These are phyloP conservation scores for Tephrocybe sp. DNA, from an alignment of 768 basidiomycete genomes.

Conservation along the genomic window DNA sequence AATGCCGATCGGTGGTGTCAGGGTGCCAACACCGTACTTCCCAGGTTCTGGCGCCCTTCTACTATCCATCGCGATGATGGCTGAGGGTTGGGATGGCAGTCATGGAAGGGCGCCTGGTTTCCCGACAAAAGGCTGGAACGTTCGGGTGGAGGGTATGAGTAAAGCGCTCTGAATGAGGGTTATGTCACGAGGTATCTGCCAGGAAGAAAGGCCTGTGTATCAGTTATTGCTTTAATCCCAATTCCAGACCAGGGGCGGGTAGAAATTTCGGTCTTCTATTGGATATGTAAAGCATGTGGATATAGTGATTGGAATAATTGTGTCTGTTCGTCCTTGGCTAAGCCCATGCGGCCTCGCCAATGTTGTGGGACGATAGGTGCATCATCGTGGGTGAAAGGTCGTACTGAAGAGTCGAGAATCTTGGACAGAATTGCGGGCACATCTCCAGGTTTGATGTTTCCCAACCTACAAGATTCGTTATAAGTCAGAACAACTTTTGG, in stretches of 20 bases:
- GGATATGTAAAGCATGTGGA: constrained; percentile 20
- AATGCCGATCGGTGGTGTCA: constrained; percentile 55
- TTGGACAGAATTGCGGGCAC: constrained; percentile 52
- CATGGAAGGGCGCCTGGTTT: constrained; percentile 25
- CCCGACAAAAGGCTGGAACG: constrained; percentile 27
- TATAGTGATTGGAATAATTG: constrained; percentile 22
- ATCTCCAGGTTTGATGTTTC: constrained; percentile 54
- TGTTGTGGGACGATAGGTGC: constrained; percentile 42
- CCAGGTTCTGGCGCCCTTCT: constrained; percentile 54
- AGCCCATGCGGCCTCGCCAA: constrained; percentile 75
- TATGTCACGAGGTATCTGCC: no score
- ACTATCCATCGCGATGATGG: constrained; percentile 56
- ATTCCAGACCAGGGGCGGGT: no score
- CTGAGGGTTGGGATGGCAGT: constrained; percentile 51
- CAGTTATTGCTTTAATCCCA: no score
- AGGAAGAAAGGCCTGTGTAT: no score
- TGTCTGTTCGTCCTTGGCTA: constrained; percentile 53
- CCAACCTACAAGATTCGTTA: constrained; percentile 58
- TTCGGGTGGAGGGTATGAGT: constrained; percentile 20
- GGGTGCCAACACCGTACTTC: constrained; percentile 58
- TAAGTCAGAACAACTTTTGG: neutral
- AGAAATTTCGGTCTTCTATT: neutral
- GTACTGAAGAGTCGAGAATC: constrained; percentile 29
- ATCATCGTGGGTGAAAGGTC: constrained; percentile 21
- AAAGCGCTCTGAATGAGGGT: constrained; percentile 13